Conservation (phyloP, 2,329 filamentous ascomycete species). For the Fusarium dlaminii region DNA sequence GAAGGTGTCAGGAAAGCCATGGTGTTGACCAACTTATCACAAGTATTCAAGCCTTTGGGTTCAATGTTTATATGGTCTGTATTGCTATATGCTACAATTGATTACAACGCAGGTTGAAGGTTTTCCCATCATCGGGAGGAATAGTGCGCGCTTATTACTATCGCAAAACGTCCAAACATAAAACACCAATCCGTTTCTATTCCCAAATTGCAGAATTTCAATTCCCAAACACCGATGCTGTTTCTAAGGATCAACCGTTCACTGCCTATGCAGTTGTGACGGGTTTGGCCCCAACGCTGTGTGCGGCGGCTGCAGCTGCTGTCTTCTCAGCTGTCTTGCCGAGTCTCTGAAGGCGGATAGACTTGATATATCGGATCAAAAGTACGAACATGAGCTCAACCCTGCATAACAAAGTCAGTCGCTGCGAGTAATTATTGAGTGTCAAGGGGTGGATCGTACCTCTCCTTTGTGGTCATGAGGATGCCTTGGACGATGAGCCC, state of each 20-base stretch:
- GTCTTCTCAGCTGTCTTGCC: slow-evolving; percentile 72
- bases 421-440: not conserved
- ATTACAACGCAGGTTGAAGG: not conserved
- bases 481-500: slow-evolving; percentile 93
- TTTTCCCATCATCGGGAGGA: not conserved
- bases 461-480: slow-evolving; percentile 99
- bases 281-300: slow-evolving; percentile 54
- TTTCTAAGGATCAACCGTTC: slow-evolving; percentile 6
- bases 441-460: slow-evolving; percentile 60
- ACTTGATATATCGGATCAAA: slow-evolving; percentile 82
- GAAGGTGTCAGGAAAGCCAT: not conserved
- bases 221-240: slow-evolving; percentile 27
- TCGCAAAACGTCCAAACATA: slow-evolving; percentile 12
- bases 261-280: slow-evolving; percentile 30
- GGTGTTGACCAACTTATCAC: not conserved
- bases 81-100: not conserved
- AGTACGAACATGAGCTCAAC: slow-evolving; percentile 90
- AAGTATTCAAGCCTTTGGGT: not conserved
- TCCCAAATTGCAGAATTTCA: slow-evolving; percentile 1
- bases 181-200: slow-evolving; percentile 36
- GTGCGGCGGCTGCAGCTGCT: slow-evolving; percentile 56
- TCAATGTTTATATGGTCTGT: not conserved
- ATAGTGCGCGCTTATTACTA: slow-evolving; percentile 21
- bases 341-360: slow-evolving; percentile 74
- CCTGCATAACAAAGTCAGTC: slow-evolving; percentile 53